Conservation (phyloP, 441 rosid genomes). For the Populus hybrid region DNA sequence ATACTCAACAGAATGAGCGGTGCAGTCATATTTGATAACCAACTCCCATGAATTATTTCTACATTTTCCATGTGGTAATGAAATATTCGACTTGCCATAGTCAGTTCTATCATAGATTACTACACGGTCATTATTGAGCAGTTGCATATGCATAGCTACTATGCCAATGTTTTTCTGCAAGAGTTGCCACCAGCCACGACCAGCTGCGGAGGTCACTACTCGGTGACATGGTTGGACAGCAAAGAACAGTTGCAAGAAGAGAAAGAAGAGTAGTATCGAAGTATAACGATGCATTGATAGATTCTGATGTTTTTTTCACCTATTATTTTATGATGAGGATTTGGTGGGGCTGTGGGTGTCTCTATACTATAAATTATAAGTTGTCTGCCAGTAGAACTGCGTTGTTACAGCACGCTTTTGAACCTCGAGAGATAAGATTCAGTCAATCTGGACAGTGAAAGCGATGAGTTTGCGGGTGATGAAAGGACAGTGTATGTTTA, state of each 20-base stretch:
- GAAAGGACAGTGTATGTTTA: too few species aligned
- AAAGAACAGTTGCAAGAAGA: conserved; percentile 19
- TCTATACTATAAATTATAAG: not conserved
- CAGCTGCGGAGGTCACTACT: conserved; percentile 19
- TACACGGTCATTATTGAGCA: conserved; percentile 69
- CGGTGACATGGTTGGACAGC: conserved; percentile 17
- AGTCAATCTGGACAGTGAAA: too few species aligned
- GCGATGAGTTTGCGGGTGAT: too few species aligned
- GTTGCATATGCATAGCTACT: conserved; percentile 94
- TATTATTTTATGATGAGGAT: not conserved
- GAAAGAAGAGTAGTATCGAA: conserved; percentile 14
- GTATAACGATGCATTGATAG: conserved; percentile 8
- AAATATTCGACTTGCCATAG: conserved; percentile 66
- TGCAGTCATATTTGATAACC: conserved; percentile 47
- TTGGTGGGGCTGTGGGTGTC: not conserved
- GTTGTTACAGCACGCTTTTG: too few species aligned
- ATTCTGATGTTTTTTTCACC: not conserved
- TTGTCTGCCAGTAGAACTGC: too few species aligned
- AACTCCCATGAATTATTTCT: conserved; percentile 33
- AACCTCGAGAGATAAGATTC: too few species aligned
- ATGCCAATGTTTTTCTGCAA: conserved; percentile 70
- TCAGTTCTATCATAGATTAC: conserved; percentile 85
- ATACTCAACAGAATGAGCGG: conserved; percentile 79
- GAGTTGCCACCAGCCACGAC: conserved; percentile 47
- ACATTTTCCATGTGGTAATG: conserved; percentile 62